Evolutionary conservation across 306 rosid species (phyloP), one percentile per base, ranked within the genome.

Genomic region (Canavalia gladiata): DNA sequence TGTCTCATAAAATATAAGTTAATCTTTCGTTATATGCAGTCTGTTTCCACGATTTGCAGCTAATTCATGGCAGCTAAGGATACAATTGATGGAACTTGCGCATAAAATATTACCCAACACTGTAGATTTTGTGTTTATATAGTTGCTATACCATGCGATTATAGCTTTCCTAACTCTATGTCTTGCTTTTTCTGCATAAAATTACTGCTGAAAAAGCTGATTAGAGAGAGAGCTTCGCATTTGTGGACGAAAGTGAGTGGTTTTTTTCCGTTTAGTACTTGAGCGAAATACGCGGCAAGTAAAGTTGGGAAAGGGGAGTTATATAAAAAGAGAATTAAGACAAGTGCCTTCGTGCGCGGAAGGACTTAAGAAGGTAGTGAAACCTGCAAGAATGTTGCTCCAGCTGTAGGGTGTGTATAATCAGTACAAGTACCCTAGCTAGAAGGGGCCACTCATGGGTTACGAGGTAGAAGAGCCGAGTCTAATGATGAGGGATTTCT

Each of bases 121-220:
- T 76, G 86, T 83, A 68, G 84, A 39, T 72, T 76, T 80, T 82
- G 82, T 54, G 82, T 71, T 78, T 66, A 28, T 75, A 72, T 84
- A 35, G 50, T 76, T 82, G 45, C 60, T 68, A 83, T 76, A 69
- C 81, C 60, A 69, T 69, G 87, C 75, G 84, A 79, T 82, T 63
- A 80, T 71, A 63, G 70, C 75, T 87, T 85, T 63, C 41, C 78
- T 75, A 64, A 66, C 83, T 75, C 81, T 59, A 25, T 9, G 37
- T 69, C 57, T 69, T 74, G 55, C 86, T 79, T 87, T 87, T 79
- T 83, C 85, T 87, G 92, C 89, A 80, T 86, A 83, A 76, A 83
- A 85, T 91, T 78, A 84, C 88, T 80, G 85, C 88, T 87, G 87
- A 83, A 85, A 90, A 87, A 89, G 92, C 90, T 90, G 94, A 74